These are phyloP conservation scores for Salix caprea DNA, from an alignment of 345 rosid genomes.

Conservation along the genomic window DNA sequence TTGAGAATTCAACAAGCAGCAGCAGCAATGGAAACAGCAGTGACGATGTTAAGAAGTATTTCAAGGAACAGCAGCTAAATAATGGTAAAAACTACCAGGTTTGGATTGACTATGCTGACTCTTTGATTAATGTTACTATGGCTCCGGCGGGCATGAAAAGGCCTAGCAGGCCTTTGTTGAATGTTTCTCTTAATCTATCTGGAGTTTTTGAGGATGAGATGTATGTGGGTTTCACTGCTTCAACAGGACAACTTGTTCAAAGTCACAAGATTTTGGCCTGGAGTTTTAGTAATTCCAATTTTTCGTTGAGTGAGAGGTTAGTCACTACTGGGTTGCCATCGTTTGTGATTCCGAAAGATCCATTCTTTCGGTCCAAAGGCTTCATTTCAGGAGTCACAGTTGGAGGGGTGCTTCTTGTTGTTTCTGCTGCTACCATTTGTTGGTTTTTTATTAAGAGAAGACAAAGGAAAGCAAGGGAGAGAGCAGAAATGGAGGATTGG, in stretches of 20 bases:
- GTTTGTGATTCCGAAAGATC: slow-evolving; percentile 46
- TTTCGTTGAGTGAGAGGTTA: slow-evolving; percentile 47
- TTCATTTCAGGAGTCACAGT: slow-evolving; percentile 48
- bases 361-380: slow-evolving; percentile 35
- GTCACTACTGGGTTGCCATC: slow-evolving; percentile 65
- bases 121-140: slow-evolving; percentile 40
- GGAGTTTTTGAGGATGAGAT: slow-evolving; percentile 59
- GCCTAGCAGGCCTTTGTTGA: slow-evolving; percentile 46
- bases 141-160: slow-evolving; percentile 29
- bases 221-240: slow-evolving; percentile 68
- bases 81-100: slow-evolving; percentile 73
- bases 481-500: slow-evolving; percentile 74
- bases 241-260: slow-evolving; percentile 55
- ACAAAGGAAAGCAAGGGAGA: slow-evolving; percentile 41
- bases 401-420: slow-evolving; percentile 33
- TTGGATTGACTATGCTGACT: slow-evolving; percentile 66
- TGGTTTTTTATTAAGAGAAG: slow-evolving; percentile 40
- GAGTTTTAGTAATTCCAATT: slow-evolving; percentile 69
- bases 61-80: slow-evolving; percentile 52
- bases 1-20: neutral
- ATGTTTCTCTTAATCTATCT: slow-evolving; percentile 42
- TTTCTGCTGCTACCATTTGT: slow-evolving; percentile 23
- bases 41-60: slow-evolving; percentile 17
- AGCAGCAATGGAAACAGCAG: neutral
- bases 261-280: slow-evolving; percentile 67